Conservation (phyloP, 768 basidiomycete genomes). For the Naganishia randhawae region DNA sequence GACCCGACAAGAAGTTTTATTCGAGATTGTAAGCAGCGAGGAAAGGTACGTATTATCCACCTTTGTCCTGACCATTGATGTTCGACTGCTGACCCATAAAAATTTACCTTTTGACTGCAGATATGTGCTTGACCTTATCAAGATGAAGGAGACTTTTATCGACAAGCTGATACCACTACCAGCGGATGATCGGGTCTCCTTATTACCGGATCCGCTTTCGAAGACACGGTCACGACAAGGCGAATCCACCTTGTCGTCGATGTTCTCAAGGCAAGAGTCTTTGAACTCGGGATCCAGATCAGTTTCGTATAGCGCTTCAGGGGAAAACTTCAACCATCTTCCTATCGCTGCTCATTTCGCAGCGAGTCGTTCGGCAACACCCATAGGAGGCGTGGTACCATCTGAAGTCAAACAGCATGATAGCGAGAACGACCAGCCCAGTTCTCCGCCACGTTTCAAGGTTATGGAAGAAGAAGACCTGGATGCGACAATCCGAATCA, state of each 20-base stretch:
- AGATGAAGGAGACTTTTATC: conserved; percentile 91
- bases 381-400: background rate
- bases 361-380: conserved; percentile 25
- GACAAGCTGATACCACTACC: conserved; percentile 83
- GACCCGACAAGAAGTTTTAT: conserved; percentile 91
- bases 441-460: background rate
- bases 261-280: background rate
- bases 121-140: conserved; percentile 84
- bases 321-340: conserved; percentile 60
- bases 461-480: background rate
- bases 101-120: conserved; percentile 53
- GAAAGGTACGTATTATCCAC: conserved; percentile 65
- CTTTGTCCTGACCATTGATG: background rate
- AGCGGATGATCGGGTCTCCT: conserved; percentile 51
- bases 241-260: conserved; percentile 32
- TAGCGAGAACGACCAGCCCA: background rate
- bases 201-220: conserved; percentile 33
- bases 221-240: conserved; percentile 13
- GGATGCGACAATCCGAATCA: conserved; percentile 13
- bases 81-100: conserved; percentile 12
- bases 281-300: conserved; percentile 11
- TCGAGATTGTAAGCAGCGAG: conserved; percentile 94
- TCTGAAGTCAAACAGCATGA: background rate
- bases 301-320: background rate
- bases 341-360: conserved; percentile 91